Percentiles rank a stretch among this genome's conserved stretches.
Evolutionary conservation across 2,329 filamentous ascomycete species (phyloP).

Genomic region (Sarocladium strictum): DNA sequence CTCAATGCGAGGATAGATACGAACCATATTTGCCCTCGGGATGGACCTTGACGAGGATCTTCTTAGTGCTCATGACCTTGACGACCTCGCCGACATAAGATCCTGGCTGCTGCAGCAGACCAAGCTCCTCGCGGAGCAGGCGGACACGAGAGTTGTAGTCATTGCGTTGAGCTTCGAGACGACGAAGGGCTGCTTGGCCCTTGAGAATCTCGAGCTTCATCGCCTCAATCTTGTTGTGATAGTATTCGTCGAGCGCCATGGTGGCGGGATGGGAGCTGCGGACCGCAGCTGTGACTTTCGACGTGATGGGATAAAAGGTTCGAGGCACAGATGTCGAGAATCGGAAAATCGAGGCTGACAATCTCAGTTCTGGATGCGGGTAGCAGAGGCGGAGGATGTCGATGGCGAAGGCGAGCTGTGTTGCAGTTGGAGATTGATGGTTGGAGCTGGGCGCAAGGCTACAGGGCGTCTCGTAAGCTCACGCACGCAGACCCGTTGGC

Average conservation of each 20-base stretch:
- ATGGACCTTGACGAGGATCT: constrained; percentile 97
- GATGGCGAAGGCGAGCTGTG: background rate
- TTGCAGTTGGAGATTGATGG: constrained; percentile 10
- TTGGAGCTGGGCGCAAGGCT: constrained; percentile 18
- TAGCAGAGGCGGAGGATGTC: background rate
- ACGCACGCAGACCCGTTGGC: constrained; percentile 7
- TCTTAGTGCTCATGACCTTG: constrained; percentile 99
- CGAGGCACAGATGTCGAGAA: too few relatives aligned
- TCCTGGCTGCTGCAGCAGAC: constrained; percentile 90
- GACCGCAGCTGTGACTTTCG: constrained; percentile 1
- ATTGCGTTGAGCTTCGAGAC: constrained; percentile 95
- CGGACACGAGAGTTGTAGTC: constrained; percentile 99
- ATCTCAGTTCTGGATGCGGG: background rate
- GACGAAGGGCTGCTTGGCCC: constrained; percentile 88
- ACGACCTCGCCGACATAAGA: constrained; percentile 99
- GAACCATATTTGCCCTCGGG: constrained; percentile 99
- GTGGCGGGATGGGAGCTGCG: constrained; percentile 30
- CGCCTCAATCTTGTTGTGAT: constrained; percentile 99
- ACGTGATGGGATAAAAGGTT: constrained; percentile 8
- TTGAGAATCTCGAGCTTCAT: constrained; percentile 99
- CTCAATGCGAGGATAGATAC: constrained; percentile 21
- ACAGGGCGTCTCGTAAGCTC: constrained; percentile 20
- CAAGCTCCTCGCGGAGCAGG: constrained; percentile 89
- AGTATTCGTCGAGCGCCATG: constrained; percentile 99
- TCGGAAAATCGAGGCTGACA: too few relatives aligned